phyloP scores from a whole-genome alignment of 1,284 basidiomycete genomes.

The Neolentinus lepideus region DNA sequence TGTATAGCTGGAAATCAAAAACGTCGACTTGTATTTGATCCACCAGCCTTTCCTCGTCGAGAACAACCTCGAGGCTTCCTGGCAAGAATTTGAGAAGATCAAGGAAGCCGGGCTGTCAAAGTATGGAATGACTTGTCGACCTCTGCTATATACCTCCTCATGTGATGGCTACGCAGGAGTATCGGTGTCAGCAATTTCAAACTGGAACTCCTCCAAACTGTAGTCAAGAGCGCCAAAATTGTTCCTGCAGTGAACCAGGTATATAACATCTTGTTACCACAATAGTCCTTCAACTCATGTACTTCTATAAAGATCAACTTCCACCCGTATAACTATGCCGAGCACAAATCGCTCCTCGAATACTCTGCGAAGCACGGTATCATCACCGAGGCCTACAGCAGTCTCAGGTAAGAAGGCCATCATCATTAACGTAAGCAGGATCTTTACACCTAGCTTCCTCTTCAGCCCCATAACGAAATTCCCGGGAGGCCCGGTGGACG shows the following conservation, averaged over 20 bases:
- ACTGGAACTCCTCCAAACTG: conserved; percentile 47
- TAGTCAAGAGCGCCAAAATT: conserved; percentile 51
- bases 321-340: conserved; percentile 62
- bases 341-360: conserved; percentile 48
- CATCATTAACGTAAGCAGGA: too few species aligned
- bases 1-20: conserved; percentile 52
- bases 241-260: conserved; percentile 77
- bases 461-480: conserved; percentile 55
- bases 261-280: conserved; percentile 2
- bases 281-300: background rate
- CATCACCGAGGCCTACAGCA: conserved; percentile 64
- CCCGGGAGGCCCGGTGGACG: conserved; percentile 64
- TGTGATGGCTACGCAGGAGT: conserved; percentile 36
- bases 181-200: conserved; percentile 80
- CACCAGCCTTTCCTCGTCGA: conserved; percentile 42
- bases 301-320: conserved; percentile 49
- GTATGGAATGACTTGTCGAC: conserved; percentile 21
- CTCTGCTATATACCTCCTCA: background rate
- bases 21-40: conserved; percentile 70
- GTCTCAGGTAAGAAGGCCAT: conserved; percentile 43
- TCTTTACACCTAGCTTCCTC: too few species aligned
- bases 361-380: conserved; percentile 53
- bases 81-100: conserved; percentile 63
- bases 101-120: conserved; percentile 55
- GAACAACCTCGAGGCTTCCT: conserved; percentile 44